Base-by-base conservation (phyloP, 2,329 filamentous ascomycete species). In the Zymoseptoria pseudotritici region DNA sequence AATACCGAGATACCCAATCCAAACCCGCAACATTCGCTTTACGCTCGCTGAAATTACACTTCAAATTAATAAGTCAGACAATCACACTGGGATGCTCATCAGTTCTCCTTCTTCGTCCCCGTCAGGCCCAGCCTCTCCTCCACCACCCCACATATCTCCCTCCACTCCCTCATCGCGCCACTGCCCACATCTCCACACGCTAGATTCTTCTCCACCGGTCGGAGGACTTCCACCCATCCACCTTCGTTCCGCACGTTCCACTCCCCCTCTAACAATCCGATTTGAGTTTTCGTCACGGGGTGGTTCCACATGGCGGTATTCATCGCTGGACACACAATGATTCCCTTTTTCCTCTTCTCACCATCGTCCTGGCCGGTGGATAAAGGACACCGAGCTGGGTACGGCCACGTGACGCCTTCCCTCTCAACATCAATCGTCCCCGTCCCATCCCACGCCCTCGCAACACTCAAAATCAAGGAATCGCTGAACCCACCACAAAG, bases 261-360 rank as follows among this genome's bases (percentile, higher is more conserved):
- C 60, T 91, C 88, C 54, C 88, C 82, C 63, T 86, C 82, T 53
- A 97, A 76, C 53, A 97, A 76, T 46, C n/a, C n/a, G n/a, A 96
- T 75, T 64, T 96, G 90, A 63, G 83, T 84, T 55, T 76, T 80
- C 0, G 92, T 96, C 53, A 96, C 78, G 1, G 91, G 92, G 71
- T 97, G 91, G 58, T 81, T 79, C 88, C 89, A 96, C 92, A 96
- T 96, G 3, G 87, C 86, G 22, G 85, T 91, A 73, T 97, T 96
- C 90, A 96, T 96, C 29, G 88, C 86, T 1, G 87, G 86, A 2
- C 89, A 89, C 0, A 93, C 88, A 1, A 94, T 69, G 42, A 96
- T 90, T 64, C 80, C 83, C 73, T 87, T 87, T 72, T 80, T 84
- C 56, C 71, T 73, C 5, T 51, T 61, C 19, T 55, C 58, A n/a